Percentiles rank a stretch among this genome's conserved stretches.
Conservation (phyloP, 257 asterid species). For the Solanum stenotomum region DNA sequence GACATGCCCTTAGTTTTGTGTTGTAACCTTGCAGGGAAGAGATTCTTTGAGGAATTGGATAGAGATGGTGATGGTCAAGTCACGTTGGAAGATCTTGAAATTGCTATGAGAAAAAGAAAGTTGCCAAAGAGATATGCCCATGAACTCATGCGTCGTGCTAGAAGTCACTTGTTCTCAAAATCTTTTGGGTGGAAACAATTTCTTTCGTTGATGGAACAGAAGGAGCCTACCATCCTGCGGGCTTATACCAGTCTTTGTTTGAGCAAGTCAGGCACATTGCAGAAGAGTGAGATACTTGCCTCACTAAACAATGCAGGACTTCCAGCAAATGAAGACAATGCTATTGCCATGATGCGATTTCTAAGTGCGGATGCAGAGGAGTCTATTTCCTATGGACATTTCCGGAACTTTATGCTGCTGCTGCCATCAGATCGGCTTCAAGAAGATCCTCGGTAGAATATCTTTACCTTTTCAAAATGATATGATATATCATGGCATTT, state of each 20-base stretch:
- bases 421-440: slow-evolving; percentile 95
- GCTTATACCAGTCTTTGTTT: slow-evolving; percentile 96
- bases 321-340: slow-evolving; percentile 98
- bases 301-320: slow-evolving; percentile 89
- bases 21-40: slow-evolving; percentile 53
- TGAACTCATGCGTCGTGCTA: slow-evolving; percentile 89
- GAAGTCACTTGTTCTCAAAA: slow-evolving; percentile 80
- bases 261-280: slow-evolving; percentile 93
- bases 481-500: not conserved
- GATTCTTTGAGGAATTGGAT: slow-evolving; percentile 92
- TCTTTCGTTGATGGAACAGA: slow-evolving; percentile 92
- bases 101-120: slow-evolving; percentile 90
- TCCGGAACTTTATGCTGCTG: slow-evolving; percentile 91
- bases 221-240: slow-evolving; percentile 94
- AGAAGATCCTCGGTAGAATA: slow-evolving; percentile 91
- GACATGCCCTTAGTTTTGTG: not conserved
- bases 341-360: slow-evolving; percentile 99
- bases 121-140: slow-evolving; percentile 84
- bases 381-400: slow-evolving; percentile 98
- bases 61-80: slow-evolving; percentile 99
- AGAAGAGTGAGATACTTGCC: slow-evolving; percentile 87
- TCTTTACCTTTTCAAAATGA: not conserved
- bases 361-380: slow-evolving; percentile 80
- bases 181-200: slow-evolving; percentile 99
- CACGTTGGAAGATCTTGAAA: slow-evolving; percentile 93